Percentiles rank a stretch among this genome's conserved stretches.
Conservation (phyloP, 129 eudicot genomes). For the Tanacetum coccineum region DNA sequence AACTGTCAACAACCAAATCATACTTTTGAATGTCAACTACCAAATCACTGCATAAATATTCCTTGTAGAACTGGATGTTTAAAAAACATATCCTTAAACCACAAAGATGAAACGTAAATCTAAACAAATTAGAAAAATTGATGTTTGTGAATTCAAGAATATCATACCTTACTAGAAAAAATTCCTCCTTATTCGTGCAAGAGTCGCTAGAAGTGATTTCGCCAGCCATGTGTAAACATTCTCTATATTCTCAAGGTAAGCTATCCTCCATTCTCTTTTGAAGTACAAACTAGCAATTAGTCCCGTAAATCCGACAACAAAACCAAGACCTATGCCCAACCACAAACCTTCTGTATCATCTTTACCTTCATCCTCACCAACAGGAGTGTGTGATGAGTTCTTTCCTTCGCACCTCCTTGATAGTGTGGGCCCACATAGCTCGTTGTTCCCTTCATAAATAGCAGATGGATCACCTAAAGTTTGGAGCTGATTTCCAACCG, state of each 20-base stretch:
- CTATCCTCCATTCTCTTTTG: constrained; percentile 5
- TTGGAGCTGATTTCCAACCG: constrained; percentile 1
- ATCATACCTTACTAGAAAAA: neutral
- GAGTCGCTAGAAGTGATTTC: neutral
- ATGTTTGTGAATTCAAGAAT: neutral
- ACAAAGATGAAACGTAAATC: neutral
- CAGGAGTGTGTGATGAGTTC: neutral
- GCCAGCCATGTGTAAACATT: neutral
- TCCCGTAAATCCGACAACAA: neutral
- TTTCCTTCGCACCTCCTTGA: neutral
- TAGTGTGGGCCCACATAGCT: constrained; percentile 2
- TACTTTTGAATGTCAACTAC: neutral
- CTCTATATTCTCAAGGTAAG: neutral
- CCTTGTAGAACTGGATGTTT: neutral
- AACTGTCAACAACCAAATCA: neutral
- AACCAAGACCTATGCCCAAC: neutral
- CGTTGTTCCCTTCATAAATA: constrained; percentile 1
- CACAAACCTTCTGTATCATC: no score
- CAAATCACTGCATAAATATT: neutral
- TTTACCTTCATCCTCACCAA: neutral
- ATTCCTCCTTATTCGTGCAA: neutral
- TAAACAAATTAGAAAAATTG: constrained; percentile 3
- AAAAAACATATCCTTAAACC: neutral
- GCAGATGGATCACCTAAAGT: neutral
- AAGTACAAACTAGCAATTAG: neutral